Percentiles rank a stretch among this genome's conserved stretches.
Evolutionary conservation across 176 grass and related monocot genomes (phyloP).

Genomic region (Oryza meyeriana): DNA sequence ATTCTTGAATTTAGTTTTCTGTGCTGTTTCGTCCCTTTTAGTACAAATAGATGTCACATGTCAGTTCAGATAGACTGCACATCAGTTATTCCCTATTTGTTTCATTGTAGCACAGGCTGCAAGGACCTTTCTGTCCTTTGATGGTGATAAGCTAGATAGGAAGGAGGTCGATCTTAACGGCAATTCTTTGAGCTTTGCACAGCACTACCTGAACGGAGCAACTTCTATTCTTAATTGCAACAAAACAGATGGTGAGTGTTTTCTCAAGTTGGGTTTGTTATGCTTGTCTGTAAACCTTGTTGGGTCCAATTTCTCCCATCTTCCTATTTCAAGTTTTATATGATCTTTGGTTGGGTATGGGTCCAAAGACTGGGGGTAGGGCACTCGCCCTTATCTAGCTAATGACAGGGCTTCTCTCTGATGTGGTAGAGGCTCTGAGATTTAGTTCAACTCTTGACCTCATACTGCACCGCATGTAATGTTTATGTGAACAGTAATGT

Average conservation of each 20-base stretch:
- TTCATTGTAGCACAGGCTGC: slow-evolving; percentile 62
- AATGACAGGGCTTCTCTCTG: not conserved
- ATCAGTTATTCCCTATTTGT: slow-evolving; percentile 27
- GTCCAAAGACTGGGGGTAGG: too few relatives aligned
- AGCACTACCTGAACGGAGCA: slow-evolving; percentile 57
- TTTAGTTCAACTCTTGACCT: not conserved
- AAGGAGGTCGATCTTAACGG: slow-evolving; percentile 16
- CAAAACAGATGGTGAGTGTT: slow-evolving; percentile 58
- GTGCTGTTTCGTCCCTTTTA: not conserved
- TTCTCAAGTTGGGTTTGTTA: not conserved
- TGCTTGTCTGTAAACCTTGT: not conserved
- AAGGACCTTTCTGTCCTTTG: slow-evolving; percentile 38
- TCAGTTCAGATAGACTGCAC: not conserved
- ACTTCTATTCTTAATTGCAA: slow-evolving; percentile 56
- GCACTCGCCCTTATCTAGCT: not conserved
- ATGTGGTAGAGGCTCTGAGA: not conserved
- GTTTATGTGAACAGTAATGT: not conserved
- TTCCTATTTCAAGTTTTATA: not conserved
- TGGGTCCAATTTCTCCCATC: not conserved
- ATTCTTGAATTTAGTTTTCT: not conserved
- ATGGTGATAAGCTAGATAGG: slow-evolving; percentile 28
- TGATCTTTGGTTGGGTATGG: not conserved
- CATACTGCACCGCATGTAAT: not conserved
- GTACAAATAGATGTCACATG: not conserved
- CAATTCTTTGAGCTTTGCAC: slow-evolving; percentile 23